Evolutionary conservation across 2,329 filamentous ascomycete species (phyloP), one percentile per base, ranked within the genome.

Genomic region (Aspergillus versicolor): DNA sequence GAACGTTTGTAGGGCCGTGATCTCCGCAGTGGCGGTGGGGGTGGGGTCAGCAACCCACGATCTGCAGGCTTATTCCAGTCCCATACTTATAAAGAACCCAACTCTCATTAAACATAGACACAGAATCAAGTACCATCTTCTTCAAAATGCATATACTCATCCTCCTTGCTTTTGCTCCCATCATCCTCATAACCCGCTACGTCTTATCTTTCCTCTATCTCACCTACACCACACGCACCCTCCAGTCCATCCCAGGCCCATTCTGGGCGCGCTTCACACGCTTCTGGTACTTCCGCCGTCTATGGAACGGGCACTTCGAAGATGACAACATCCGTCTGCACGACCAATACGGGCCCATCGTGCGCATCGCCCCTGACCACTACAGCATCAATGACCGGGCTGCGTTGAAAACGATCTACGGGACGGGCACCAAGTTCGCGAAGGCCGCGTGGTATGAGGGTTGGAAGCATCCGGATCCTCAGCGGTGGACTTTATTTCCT

Each of bases 281-380:
- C 2, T 61, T 78, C 1, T 82, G 79, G 76, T 78, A 79, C 48
- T 68, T 81, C 13, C 61, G 60, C 3, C 69, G 70, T 3, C 68
- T 80, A 5, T 65, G 64, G 12, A 62, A 63, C 0, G 76, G 76
- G 4, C 61, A 69, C 6, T 75, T 79, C 63, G 65, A 78, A 58
- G 61, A 71, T 49, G 66, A 73, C 61, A 73, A 75, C 56, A 70
- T 80, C 61, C 58, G 56, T 1, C 67, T 80, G 1, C 78, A 80
- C 53, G 58, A 66, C 21, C 65, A 70, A 57, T 75, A 79, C 57
- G 77, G 77, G 0, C 59, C 71, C 0, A 66, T 82, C n/a, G 73
- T 82, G 0, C 77, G 80, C 0, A 75, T 82, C 54, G 78, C 77
- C 0, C 80, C 79, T 0, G 73, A 79, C 17, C 74, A 81, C 7